These are phyloP conservation scores for Monosporascus sp. DNA, from an alignment of 2,329 filamentous ascomycete genomes.

Conservation along the genomic window DNA sequence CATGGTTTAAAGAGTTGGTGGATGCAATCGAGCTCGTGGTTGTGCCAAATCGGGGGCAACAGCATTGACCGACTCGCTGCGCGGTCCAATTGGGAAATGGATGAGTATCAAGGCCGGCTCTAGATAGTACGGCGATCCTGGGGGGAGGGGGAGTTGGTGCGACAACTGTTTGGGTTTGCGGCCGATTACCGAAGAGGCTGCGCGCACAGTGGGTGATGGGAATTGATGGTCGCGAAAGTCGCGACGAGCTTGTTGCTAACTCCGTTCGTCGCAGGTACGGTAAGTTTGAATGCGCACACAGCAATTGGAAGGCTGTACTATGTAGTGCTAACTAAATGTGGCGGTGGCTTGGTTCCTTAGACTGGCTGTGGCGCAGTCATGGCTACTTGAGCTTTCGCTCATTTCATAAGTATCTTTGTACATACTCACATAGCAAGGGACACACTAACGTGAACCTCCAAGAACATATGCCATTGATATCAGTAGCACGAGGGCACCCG, in stretches of 20 bases:
- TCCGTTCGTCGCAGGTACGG: neutral
- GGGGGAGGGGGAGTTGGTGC: neutral
- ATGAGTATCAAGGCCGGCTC: too few relatives aligned
- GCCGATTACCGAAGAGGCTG: neutral
- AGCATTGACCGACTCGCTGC: too few relatives aligned
- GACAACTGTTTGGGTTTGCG: neutral
- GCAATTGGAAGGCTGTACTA: neutral
- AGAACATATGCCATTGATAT: too few relatives aligned
- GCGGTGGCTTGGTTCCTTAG: neutral
- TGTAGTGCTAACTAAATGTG: too few relatives aligned
- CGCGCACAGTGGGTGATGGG: neutral
- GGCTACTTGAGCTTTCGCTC: too few relatives aligned
- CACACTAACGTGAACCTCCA: too few relatives aligned
- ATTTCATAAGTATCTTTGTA: too few relatives aligned
- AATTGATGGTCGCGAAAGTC: neutral
- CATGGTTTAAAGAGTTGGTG: conserved; percentile 15
- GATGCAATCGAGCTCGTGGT: conserved; percentile 5
- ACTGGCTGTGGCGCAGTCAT: too few relatives aligned
- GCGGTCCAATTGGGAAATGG: too few relatives aligned
- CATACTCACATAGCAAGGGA: too few relatives aligned
- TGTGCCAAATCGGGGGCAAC: neutral
- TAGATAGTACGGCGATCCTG: neutral
- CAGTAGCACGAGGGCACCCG: too few relatives aligned
- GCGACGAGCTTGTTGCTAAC: neutral
- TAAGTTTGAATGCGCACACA: neutral